Conservation (phyloP, 768 basidiomycete genomes). For the Phylloporus sp. region DNA sequence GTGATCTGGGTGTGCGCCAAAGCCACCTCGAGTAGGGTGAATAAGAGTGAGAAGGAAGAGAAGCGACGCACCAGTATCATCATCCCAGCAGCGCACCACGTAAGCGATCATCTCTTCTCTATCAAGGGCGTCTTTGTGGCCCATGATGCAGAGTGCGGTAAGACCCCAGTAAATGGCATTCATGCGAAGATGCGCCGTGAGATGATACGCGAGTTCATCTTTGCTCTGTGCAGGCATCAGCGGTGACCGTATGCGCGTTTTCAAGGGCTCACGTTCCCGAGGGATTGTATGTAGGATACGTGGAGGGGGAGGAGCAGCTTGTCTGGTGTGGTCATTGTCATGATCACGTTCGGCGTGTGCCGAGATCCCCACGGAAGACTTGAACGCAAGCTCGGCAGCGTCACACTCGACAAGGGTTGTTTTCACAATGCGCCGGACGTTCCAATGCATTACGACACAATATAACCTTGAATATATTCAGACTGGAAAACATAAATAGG, state of each 20-base stretch:
- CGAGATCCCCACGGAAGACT: background rate
- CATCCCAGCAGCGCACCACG: slow-evolving; percentile 95
- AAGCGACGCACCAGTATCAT: slow-evolving; percentile 62
- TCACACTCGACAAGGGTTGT: too few relatives aligned
- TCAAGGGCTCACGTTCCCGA: slow-evolving; percentile 65
- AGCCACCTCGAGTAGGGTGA: slow-evolving; percentile 57
- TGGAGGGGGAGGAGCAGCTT: slow-evolving; percentile 52
- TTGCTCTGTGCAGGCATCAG: slow-evolving; percentile 50
- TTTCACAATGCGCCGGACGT: too few relatives aligned
- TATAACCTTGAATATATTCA: too few relatives aligned
- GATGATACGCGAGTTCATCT: slow-evolving; percentile 83
- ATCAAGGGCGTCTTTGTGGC: slow-evolving; percentile 70
- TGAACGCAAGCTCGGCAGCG: too few relatives aligned
- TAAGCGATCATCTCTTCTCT: slow-evolving; percentile 82
- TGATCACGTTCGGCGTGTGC: slow-evolving; percentile 7
- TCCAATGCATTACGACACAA: too few relatives aligned
- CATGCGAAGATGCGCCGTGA: slow-evolving; percentile 89
- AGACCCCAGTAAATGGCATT: slow-evolving; percentile 98
- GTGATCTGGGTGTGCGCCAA: slow-evolving; percentile 89
- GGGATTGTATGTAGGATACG: slow-evolving; percentile 70
- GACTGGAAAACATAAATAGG: background rate
- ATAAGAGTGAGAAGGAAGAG: background rate
- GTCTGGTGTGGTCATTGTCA: slow-evolving; percentile 8
- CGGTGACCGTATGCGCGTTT: too few relatives aligned
- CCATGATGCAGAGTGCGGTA: slow-evolving; percentile 82